Conservation (phyloP, 1,284 basidiomycete species). For the Ceratobasidium papillatum region DNA sequence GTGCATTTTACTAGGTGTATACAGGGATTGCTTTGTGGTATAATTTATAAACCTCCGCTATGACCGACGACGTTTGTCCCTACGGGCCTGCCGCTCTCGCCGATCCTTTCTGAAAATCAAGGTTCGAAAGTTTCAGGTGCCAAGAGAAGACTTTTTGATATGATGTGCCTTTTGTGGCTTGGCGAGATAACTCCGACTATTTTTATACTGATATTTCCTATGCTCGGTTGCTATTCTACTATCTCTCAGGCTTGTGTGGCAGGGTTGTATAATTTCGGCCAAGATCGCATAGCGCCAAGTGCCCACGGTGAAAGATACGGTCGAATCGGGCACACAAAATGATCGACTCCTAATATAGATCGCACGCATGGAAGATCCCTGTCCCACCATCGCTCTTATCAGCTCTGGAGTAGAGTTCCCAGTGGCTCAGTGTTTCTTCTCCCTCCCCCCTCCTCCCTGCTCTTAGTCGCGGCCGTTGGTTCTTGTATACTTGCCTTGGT, state of each 20-base stretch:
- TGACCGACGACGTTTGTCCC: neutral
- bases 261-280: neutral
- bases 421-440: neutral
- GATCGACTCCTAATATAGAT: neutral
- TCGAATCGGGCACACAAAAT: neutral
- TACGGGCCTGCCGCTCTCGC: neutral
- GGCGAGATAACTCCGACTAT: slow-evolving; percentile 17
- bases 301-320: neutral
- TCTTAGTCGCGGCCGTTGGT: neutral
- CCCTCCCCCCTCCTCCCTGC: neutral
- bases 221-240: neutral
- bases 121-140: neutral
- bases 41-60: neutral
- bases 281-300: neutral
- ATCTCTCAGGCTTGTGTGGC: neutral
- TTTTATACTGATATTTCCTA: neutral
- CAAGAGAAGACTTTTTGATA: neutral
- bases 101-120: neutral
- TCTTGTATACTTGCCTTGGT: neutral
- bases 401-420: neutral
- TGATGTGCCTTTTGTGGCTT: neutral
- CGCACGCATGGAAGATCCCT: neutral
- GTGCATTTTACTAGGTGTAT: neutral
- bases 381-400: slow-evolving; percentile 4
- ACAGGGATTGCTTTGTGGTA: neutral